phyloP scores from a whole-genome alignment of 306 rosid species.

The Datisca glomerata region DNA sequence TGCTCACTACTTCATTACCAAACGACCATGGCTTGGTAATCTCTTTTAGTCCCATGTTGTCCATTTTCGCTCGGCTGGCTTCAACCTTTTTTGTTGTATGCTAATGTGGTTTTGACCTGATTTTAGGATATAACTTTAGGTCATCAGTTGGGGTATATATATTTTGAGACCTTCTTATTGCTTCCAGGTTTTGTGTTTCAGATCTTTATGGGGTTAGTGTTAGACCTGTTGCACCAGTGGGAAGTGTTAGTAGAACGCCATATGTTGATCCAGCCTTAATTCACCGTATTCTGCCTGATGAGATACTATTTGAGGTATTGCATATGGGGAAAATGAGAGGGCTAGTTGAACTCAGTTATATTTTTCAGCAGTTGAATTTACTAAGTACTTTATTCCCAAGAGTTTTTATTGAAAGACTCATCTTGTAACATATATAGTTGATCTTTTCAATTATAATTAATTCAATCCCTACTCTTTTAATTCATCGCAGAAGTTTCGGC shows the following conservation, averaged over 20 bases:
- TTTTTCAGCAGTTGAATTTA: no score
- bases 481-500: no score
- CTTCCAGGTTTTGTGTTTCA: constrained; percentile 38
- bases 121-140: constrained; percentile 1
- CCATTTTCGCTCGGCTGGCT: background rate
- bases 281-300: constrained; percentile 77
- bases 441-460: no score
- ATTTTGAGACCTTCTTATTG: constrained; percentile 19
- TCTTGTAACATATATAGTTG: no score
- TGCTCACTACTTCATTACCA: constrained; percentile 56
- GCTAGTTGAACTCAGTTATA: no score
- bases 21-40: constrained; percentile 98
- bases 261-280: constrained; percentile 55
- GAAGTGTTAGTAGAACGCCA: constrained; percentile 72
- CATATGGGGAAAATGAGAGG: no score
- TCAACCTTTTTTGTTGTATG: background rate
- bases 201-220: constrained; percentile 93
- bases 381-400: no score
- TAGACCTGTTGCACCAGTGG: constrained; percentile 91
- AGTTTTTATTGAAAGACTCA: no score
- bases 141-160: background rate
- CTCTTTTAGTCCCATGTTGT: background rate
- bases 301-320: constrained; percentile 76
- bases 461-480: no score
- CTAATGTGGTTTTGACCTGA: background rate